Conservation (phyloP, 2,329 filamentous ascomycete genomes). For the Teratosphaeria zuluensis region DNA sequence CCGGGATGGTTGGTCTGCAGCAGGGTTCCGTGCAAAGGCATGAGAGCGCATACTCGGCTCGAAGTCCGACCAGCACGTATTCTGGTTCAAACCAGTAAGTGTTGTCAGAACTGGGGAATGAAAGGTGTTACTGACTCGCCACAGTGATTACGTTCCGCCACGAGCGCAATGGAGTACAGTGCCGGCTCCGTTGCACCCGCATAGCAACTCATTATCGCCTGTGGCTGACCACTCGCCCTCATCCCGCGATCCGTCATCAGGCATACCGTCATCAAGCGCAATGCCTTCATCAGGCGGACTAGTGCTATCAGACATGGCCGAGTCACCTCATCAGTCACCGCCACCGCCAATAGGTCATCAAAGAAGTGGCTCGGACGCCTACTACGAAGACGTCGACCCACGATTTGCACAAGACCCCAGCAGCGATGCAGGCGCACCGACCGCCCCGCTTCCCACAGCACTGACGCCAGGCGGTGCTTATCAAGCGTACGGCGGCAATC, state of each 20-base stretch:
- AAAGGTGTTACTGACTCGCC: neutral
- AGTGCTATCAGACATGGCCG: conserved; percentile 1
- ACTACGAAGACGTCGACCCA: conserved; percentile 91
- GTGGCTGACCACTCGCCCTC: neutral
- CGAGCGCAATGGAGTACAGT: conserved; percentile 33
- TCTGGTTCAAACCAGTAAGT: conserved; percentile 55
- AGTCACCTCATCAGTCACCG: conserved; percentile 15
- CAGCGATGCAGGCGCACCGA: conserved; percentile 7
- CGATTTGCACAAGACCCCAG: conserved; percentile 55
- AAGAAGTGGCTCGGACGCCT: conserved; percentile 42
- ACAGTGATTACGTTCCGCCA: conserved; percentile 36
- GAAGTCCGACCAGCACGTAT: conserved; percentile 64
- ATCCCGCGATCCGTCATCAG: conserved; percentile 3
- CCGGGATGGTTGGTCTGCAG: conserved; percentile 64
- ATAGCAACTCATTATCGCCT: conserved; percentile 2
- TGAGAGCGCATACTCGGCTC: conserved; percentile 54
- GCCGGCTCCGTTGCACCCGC: conserved; percentile 5
- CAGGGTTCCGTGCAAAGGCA: conserved; percentile 38
- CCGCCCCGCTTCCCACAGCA: conserved; percentile 7
- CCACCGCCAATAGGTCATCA: conserved; percentile 19
- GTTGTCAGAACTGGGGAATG: too few species aligned
- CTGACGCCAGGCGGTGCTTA: conserved; percentile 9
- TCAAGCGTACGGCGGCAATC: conserved; percentile 1
- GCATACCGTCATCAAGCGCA: conserved; percentile 8
- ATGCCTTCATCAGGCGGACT: conserved; percentile 10